Evolutionary conservation across 768 basidiomycete genomes (phyloP), one percentile per base, ranked within the genome.

Genomic region (Suillus cothurnatus): DNA sequence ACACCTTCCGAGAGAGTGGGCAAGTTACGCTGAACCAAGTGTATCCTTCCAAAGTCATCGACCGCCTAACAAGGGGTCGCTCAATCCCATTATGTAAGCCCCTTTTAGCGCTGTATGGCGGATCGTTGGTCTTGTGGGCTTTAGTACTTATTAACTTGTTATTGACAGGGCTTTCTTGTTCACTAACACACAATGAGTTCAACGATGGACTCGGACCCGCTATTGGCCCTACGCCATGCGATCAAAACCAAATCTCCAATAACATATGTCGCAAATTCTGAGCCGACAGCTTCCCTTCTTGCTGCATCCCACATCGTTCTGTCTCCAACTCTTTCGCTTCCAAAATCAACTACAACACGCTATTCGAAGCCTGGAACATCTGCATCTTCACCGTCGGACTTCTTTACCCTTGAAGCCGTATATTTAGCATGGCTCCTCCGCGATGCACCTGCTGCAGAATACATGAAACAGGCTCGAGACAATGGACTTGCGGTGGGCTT

Each of bases 401-500:
- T 91, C 68, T 94, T 91, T 76, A 84, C 91, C 12, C 77, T 95
- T 17, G 91, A 92, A 61, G 91, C 94, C 2, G 81, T 99, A 11
- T 90, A 92, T 70, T 82, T 96, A n/a, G 90, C 91, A 34, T 99
- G 90, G 91, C 79, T 88, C 4, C 82, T 91, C 38, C 81, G 86
- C 55, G 92, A 93, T 73, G 86, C 87, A 0, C 81, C 87, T 0
- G 87, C 88, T 36, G 92, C 90, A 19, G 94, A 96, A 68, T 99
- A 99, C 78, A 88, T 97, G 86, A 91, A 89, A 73, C 89, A 92
- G 70, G 89, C 90, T 2, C 82, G 93, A 62, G 91, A 92, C 71
- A 83, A 83, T 50, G 91, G 93, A 1, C 78, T 95, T 36, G 81
- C 86, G 2, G 84, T 88, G 45, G 90, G 90, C 0, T 86, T 94